Evolutionary conservation across 208 protist species (phyloP).

Genomic region (Acanthamoeba sp.): DNA sequence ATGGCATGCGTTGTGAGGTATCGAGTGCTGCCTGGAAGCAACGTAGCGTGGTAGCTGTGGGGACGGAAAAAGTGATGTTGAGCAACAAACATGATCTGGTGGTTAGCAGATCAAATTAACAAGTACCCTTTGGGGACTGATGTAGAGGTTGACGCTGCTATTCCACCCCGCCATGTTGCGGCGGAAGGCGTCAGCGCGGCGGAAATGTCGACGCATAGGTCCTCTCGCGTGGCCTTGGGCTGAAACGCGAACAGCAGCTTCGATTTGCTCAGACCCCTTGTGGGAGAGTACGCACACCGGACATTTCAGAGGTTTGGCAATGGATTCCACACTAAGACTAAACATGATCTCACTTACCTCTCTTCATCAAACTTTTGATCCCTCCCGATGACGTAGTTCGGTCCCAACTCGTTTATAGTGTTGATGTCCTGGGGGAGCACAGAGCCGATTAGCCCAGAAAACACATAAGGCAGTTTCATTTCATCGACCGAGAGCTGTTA

Average conservation of each 20-base stretch:
- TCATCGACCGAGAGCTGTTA: not conserved
- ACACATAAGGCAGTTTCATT: too few species aligned
- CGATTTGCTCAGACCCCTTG: slow-evolving; percentile 31
- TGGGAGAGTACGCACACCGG: too few species aligned
- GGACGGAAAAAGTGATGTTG: too few species aligned
- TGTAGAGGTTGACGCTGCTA: not conserved
- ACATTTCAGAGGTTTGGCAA: too few species aligned
- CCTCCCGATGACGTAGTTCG: slow-evolving; percentile 33
- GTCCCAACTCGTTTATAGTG: not conserved
- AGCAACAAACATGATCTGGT: not conserved
- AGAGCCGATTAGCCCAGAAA: too few species aligned
- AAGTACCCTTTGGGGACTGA: slow-evolving; percentile 31
- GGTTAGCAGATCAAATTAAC: too few species aligned
- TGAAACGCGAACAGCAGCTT: slow-evolving; percentile 53
- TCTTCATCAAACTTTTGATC: slow-evolving; percentile 31
- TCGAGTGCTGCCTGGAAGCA: slow-evolving; percentile 29
- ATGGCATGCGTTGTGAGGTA: slow-evolving; percentile 27
- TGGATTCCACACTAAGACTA: too few species aligned
- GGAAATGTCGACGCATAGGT: slow-evolving; percentile 34
- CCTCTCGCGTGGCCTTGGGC: slow-evolving; percentile 39
- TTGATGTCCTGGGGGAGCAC: slow-evolving; percentile 42
- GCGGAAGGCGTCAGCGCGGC: slow-evolving; percentile 39
- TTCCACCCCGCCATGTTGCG: not conserved
- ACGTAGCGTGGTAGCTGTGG: slow-evolving; percentile 33
- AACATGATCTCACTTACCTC: not conserved